Evolutionary conservation across 306 rosid species (phyloP), one percentile per base, ranked within the genome.

Genomic region (Cyclanthera cordifolia): DNA sequence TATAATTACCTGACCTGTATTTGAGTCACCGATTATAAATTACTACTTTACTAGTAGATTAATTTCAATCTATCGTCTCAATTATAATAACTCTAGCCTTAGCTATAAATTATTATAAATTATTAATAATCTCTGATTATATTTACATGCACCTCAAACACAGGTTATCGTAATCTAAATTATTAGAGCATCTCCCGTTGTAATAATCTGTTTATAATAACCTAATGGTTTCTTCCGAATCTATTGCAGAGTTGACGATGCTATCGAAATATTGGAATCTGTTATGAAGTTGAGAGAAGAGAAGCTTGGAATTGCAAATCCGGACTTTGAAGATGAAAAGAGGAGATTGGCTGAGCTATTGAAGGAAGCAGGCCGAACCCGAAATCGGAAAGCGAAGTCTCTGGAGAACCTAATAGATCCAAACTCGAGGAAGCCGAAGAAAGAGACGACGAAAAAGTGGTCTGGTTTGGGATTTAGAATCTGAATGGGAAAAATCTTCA

Each of bases 311-410:
- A 88, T 86, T 48, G 97, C 97, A 14, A 91, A 91, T 79, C 96
- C 97, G 13, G 97, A 91, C 82, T 91, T 91, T 55, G 95, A 86
- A 81, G 95, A 91, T 46, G 95, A 91, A 86, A 91, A 91, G 86
- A 84, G 96, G 17, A 79, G 97, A 64, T 71, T 91, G 24, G 87
- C 86, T 2, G 97, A 88, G 82, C 93, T 91, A 21, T 88, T 94
- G 84, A 94, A 94, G 78, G 99, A 94, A 81, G 96, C 99, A 47
- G 99, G 99, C 7, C 88, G 90, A 81, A 94, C 91, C 49, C 82
- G 97, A 48, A 96, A 94, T 82, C 79, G 87, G 68, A 90, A 94
- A 75, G 95, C 99, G 0, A 94, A 94, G 70, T 94, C 99, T 64
- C 85, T 94, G 73, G 96, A 94, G 82, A 94, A 87, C 73, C 97